Percentiles rank a stretch among this genome's conserved stretches.
phyloP scores from a whole-genome alignment of 228 moss, liverwort and hornwort species.

The Sphagnum fallax region DNA sequence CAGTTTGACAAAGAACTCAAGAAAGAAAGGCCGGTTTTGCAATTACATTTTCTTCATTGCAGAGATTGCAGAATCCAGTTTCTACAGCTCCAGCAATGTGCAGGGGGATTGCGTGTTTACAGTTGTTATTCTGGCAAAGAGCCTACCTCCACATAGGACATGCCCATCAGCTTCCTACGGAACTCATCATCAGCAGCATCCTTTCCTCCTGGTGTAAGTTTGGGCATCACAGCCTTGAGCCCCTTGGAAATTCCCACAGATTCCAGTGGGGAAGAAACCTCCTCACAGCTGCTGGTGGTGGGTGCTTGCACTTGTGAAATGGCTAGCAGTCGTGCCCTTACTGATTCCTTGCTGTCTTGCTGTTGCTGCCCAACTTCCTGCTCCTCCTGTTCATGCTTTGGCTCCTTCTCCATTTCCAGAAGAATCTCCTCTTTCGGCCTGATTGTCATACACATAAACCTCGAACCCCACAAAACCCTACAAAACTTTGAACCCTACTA shows the following conservation, averaged over 20 bases:
- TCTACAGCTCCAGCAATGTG: no score
- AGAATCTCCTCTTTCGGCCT: constrained; percentile 19
- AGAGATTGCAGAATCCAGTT: no score
- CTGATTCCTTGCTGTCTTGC: constrained; percentile 21
- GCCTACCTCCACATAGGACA: constrained; percentile 25
- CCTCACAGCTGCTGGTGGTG: no score
- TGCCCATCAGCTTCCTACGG: constrained; percentile 42
- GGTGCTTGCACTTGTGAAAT: constrained; percentile 23
- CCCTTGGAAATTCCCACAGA: constrained; percentile 9
- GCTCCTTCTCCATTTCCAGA: constrained; percentile 36
- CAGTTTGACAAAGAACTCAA: no score
- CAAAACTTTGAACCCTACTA: no score
- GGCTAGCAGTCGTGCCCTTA: constrained; percentile 33
- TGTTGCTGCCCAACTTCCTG: not conserved
- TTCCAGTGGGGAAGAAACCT: no score
- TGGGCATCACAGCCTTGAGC: not conserved
- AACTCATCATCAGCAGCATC: constrained; percentile 26
- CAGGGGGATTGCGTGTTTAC: no score
- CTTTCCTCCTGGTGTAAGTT: not conserved
- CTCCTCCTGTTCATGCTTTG: constrained; percentile 8
- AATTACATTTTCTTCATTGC: no score
- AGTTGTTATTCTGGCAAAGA: not conserved
- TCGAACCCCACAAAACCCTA: no score
- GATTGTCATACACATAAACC: constrained; percentile 17
- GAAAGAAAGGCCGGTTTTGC: no score